These are phyloP conservation scores for Colletotrichum phormii DNA, from an alignment of 2,329 filamentous ascomycete species.

Conservation along the genomic window DNA sequence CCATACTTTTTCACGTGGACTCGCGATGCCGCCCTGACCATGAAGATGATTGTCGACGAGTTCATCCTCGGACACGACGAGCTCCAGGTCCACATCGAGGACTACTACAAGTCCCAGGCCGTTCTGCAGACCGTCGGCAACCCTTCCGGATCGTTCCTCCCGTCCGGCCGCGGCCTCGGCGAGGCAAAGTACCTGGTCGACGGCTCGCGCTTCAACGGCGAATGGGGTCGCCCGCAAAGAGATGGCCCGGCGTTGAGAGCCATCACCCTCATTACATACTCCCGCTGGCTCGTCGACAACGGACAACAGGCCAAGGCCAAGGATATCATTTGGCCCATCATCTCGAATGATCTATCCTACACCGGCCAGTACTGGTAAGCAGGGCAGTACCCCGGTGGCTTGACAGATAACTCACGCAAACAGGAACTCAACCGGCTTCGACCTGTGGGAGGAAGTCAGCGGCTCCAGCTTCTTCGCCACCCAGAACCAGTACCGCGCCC, in stretches of 20 bases:
- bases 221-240: conserved; percentile 69
- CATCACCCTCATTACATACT: conserved; percentile 66
- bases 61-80: conserved; percentile 59
- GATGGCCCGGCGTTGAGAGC: conserved; percentile 71
- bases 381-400: neutral
- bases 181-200: conserved; percentile 69
- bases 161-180: conserved; percentile 59
- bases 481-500: conserved; percentile 65
- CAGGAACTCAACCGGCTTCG: conserved; percentile 64
- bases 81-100: conserved; percentile 59
- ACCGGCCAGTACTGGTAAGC: conserved; percentile 61
- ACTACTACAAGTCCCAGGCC: conserved; percentile 65
- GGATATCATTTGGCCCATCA: conserved; percentile 64
- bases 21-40: conserved; percentile 63
- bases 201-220: conserved; percentile 59
- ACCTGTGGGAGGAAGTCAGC: conserved; percentile 71
- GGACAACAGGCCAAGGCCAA: conserved; percentile 53
- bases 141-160: conserved; percentile 60
- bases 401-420: conserved; percentile 30
- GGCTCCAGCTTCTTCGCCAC: conserved; percentile 70
- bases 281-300: conserved; percentile 60
- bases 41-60: conserved; percentile 64
- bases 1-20: conserved; percentile 70
- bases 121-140: conserved; percentile 63
- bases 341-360: conserved; percentile 68